These are phyloP conservation scores for Podospora comata DNA, from an alignment of 495 filamentous ascomycete species.

Conservation along the genomic window DNA sequence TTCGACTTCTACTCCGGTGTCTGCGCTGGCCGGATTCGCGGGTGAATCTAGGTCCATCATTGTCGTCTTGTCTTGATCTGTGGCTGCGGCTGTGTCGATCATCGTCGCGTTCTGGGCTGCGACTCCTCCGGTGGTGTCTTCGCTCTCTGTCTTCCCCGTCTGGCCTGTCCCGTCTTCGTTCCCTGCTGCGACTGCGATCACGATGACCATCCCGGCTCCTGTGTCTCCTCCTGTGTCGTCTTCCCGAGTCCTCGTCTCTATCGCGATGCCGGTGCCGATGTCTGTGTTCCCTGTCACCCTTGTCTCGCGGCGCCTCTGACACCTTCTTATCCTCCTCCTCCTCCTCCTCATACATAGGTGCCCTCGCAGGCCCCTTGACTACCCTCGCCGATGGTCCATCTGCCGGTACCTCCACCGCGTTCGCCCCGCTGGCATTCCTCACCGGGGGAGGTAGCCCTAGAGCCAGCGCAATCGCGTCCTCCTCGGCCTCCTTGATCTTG, in stretches of 20 bases:
- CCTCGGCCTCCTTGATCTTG: conserved; percentile 84
- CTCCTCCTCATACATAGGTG: conserved; percentile 16
- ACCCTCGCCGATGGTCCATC: conserved; percentile 5
- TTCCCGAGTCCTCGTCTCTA: conserved; percentile 16
- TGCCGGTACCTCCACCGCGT: conserved; percentile 42
- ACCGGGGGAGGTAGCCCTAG: conserved; percentile 70
- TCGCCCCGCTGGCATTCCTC: conserved; percentile 48
- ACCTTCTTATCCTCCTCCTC: conserved; percentile 7
- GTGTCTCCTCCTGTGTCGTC: conserved; percentile 15
- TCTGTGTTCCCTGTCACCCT: conserved; percentile 12
- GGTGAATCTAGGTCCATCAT: not conserved
- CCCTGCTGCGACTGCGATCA: conserved; percentile 39
- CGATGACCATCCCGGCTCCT: conserved; percentile 25
- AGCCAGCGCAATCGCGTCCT: conserved; percentile 80
- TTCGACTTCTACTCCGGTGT: conserved; percentile 32
- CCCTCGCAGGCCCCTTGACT: not conserved
- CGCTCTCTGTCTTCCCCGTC: conserved; percentile 14
- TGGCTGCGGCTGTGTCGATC: conserved; percentile 19
- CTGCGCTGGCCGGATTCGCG: conserved; percentile 11
- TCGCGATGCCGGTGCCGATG: conserved; percentile 11
- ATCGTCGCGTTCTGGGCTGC: conserved; percentile 26
- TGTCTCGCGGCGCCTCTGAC: conserved; percentile 20
- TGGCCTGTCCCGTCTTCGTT: conserved; percentile 26
- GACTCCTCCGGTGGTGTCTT: conserved; percentile 27
- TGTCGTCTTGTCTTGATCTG: not conserved